Evolutionary conservation across 2,329 filamentous ascomycete species (phyloP).

Genomic region (Monilinia fructigena): DNA sequence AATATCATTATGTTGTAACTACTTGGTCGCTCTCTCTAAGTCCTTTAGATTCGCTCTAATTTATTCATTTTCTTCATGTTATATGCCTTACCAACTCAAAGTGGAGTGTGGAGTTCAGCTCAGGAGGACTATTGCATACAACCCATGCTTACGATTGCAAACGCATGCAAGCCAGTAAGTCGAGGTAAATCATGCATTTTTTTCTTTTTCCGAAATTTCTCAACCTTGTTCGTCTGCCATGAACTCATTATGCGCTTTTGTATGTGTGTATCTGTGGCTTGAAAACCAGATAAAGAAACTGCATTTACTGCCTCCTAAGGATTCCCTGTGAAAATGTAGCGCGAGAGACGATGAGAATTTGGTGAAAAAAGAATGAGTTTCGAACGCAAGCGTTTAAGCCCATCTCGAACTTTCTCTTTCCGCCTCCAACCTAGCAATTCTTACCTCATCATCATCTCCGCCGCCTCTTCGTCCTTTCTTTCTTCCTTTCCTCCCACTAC

Average conservation of each 20-base stretch:
- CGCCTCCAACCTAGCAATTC: constrained; percentile 50
- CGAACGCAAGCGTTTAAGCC: constrained; percentile 24
- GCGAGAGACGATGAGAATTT: background rate
- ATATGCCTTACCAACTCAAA: background rate
- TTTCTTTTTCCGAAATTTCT: background rate
- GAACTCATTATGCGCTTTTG: background rate
- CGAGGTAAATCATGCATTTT: background rate
- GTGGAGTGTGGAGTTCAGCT: background rate
- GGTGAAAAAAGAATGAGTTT: no score
- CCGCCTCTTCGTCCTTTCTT: constrained; percentile 42
- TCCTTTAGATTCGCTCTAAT: background rate
- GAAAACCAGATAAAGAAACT: background rate
- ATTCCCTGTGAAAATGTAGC: background rate
- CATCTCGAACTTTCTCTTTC: constrained; percentile 54
- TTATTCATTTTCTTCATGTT: background rate
- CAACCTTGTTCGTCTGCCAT: background rate
- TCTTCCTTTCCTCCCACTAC: constrained; percentile 47
- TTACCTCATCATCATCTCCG: constrained; percentile 37
- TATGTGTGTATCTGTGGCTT: background rate
- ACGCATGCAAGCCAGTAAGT: background rate
- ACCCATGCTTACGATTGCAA: background rate
- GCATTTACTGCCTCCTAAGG: background rate
- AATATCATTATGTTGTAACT: constrained; percentile 2
- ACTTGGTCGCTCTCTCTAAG: background rate
- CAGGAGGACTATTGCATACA: background rate